phyloP scores from a whole-genome alignment of 2,329 filamentous ascomycete genomes.

The Nemania sp. region DNA sequence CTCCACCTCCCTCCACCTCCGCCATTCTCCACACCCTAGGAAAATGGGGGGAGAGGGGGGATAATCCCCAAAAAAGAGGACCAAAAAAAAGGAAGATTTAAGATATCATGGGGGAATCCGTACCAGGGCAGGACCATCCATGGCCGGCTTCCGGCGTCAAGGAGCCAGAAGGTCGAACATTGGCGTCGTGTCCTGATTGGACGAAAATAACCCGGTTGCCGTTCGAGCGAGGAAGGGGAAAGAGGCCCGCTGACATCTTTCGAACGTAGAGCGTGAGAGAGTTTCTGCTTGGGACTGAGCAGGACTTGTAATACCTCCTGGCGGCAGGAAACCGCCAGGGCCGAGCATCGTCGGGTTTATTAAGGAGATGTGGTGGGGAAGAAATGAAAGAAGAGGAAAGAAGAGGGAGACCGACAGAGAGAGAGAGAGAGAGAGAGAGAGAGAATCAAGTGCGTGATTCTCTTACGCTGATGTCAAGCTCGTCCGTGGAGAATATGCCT shows the following conservation, averaged over 20 bases:
- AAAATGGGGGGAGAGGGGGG: background rate
- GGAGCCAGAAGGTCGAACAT: slow-evolving; percentile 27
- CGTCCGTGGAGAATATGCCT: background rate
- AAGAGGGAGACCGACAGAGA: background rate
- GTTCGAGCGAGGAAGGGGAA: slow-evolving; percentile 36
- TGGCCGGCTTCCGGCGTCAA: slow-evolving; percentile 36
- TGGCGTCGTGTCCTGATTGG: slow-evolving; percentile 30
- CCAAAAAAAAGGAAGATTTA: slow-evolving; percentile 7
- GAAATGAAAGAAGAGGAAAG: no score
- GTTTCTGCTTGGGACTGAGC: slow-evolving; percentile 3
- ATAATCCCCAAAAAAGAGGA: background rate
- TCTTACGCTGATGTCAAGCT: slow-evolving; percentile 8
- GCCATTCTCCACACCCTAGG: slow-evolving; percentile 4
- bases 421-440: no score
- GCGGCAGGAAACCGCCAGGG: slow-evolving; percentile 21
- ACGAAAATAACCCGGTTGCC: slow-evolving; percentile 17
- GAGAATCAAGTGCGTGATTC: slow-evolving; percentile 20
- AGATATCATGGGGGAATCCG: slow-evolving; percentile 23
- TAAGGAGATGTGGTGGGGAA: slow-evolving; percentile 22
- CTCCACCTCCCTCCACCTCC: slow-evolving; percentile 7
- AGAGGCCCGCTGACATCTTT: slow-evolving; percentile 30
- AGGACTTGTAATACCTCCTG: slow-evolving; percentile 13
- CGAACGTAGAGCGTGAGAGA: slow-evolving; percentile 39
- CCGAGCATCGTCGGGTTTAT: slow-evolving; percentile 23
- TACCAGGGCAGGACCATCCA: slow-evolving; percentile 22